These are phyloP conservation scores for Hypoxylon fuscum DNA, from an alignment of 495 filamentous ascomycete genomes.

Conservation along the genomic window DNA sequence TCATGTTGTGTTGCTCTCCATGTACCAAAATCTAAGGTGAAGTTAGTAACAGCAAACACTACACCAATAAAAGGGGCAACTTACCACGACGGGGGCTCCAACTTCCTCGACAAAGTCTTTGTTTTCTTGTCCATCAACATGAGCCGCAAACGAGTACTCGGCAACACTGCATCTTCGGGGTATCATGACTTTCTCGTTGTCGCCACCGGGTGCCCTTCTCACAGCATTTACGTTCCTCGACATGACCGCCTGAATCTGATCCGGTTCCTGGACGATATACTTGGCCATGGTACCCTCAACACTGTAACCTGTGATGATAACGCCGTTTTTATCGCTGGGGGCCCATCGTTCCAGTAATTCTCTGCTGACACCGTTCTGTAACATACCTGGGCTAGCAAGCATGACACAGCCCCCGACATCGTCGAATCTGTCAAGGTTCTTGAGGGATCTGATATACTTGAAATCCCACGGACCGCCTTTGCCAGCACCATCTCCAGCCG, in stretches of 20 bases:
- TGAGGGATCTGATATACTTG: slow-evolving; percentile 86
- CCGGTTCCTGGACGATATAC: slow-evolving; percentile 89
- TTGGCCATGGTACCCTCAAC: slow-evolving; percentile 99
- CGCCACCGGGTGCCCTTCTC: slow-evolving; percentile 64
- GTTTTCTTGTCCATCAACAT: slow-evolving; percentile 97
- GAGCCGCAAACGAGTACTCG: slow-evolving; percentile 93
- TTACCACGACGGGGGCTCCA: slow-evolving; percentile 86
- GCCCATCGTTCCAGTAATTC: slow-evolving; percentile 95
- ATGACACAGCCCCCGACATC: slow-evolving; percentile 96
- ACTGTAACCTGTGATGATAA: slow-evolving; percentile 97
- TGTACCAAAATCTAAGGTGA: slow-evolving; percentile 87
- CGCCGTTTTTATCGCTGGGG: slow-evolving; percentile 91
- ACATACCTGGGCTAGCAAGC: slow-evolving; percentile 96
- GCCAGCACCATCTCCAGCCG: slow-evolving; percentile 71
- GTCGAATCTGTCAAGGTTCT: slow-evolving; percentile 92
- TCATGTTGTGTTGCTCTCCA: slow-evolving; percentile 98
- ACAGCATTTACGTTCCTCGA: slow-evolving; percentile 66
- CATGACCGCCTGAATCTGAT: slow-evolving; percentile 93
- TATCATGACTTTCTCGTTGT: slow-evolving; percentile 86
- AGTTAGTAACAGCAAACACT: slow-evolving; percentile 37
- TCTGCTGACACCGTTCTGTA: slow-evolving; percentile 92
- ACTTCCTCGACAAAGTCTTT: slow-evolving; percentile 94
- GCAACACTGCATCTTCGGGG: slow-evolving; percentile 90
- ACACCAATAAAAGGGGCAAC: slow-evolving; percentile 46
- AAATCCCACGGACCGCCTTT: slow-evolving; percentile 96